These are phyloP conservation scores for Coffea eugenioides DNA, from an alignment of 257 asterid genomes.

Conservation along the genomic window DNA sequence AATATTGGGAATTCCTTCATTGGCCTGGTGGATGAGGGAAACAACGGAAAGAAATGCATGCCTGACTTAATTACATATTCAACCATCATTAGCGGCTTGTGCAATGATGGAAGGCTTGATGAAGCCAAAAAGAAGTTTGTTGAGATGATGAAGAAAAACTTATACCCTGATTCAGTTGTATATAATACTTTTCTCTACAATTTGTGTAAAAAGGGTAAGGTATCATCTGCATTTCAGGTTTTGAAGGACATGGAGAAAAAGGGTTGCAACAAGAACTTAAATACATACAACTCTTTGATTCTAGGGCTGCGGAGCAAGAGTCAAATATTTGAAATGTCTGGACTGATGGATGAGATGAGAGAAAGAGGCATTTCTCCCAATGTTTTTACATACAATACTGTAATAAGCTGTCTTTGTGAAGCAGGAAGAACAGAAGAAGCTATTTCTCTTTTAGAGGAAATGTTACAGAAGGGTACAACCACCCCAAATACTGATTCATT, in stretches of 20 bases:
- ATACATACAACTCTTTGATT: slow-evolving; percentile 74
- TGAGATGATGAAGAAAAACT: slow-evolving; percentile 75
- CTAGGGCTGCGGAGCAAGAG: slow-evolving; percentile 61
- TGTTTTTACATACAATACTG: slow-evolving; percentile 66
- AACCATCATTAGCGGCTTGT: slow-evolving; percentile 67
- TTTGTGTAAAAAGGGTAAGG: slow-evolving; percentile 75
- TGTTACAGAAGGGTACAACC: slow-evolving; percentile 60
- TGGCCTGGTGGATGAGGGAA: slow-evolving; percentile 63
- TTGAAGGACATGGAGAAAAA: slow-evolving; percentile 91
- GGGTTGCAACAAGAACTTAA: slow-evolving; percentile 76
- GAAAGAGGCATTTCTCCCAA: slow-evolving; percentile 77
- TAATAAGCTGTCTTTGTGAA: slow-evolving; percentile 67
- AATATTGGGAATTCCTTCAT: slow-evolving; percentile 75
- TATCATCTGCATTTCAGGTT: slow-evolving; percentile 92
- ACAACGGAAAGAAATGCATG: slow-evolving; percentile 52
- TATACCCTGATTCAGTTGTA: slow-evolving; percentile 70
- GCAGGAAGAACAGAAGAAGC: slow-evolving; percentile 82
- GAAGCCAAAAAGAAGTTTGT: slow-evolving; percentile 78
- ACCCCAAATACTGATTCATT: slow-evolving; percentile 62
- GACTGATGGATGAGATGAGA: slow-evolving; percentile 85
- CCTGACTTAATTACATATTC: slow-evolving; percentile 91
- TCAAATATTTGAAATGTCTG: slow-evolving; percentile 85
- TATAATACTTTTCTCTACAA: slow-evolving; percentile 61
- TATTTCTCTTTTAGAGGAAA: slow-evolving; percentile 68
- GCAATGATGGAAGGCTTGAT: slow-evolving; percentile 70